Evolutionary conservation across 257 asterid species (phyloP), one percentile per base, ranked within the genome.

Genomic region (Rhazya stricta): DNA sequence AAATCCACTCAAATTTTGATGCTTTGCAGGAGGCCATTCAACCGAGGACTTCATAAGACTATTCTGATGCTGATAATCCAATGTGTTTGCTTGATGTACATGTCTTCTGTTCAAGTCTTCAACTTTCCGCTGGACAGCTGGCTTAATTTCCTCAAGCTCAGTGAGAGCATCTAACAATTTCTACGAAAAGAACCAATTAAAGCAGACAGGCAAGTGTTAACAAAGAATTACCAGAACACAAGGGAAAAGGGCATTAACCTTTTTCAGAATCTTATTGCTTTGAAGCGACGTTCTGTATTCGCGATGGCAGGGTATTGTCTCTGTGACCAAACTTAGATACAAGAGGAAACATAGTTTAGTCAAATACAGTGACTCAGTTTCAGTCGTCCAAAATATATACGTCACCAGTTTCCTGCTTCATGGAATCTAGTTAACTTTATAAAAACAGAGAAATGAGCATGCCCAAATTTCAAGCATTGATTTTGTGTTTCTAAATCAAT

Each of bases 241-340:
- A 39, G 37, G 37, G 56, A 62, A n/a, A 73, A 65, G 69, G 72
- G 19, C 62, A 51, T 8, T 69, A 78, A 92, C 97, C 95, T 80
- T 83, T 84, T 74, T 90, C 63, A 90, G 84, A 79, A 78, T 75
- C 82, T 86, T 94, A 76, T 82, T 85, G 79, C 89, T 82, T 79
- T 81, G 92, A 53, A 82, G 74, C 71, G 91, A 84, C 79, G 89
- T 57, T 76, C 85, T 82, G 74, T 90, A 94, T 74, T 94, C 98
- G 74, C 88, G 93, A 89, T 94, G 98, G 83, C 79, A 76, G 45
- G 98, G 98, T 78, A 94, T 90, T 60, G 98, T 94, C 92, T 94
- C 98, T 50, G 90, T 77, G 72, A 89, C 97, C 98, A 94, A 87
- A 85, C 98, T 94, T 82, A 77, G 84, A 78, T 82, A 78, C 74